Conservation (phyloP, 1,139 yeast genomes). For the Blastobotrys niveus region DNA sequence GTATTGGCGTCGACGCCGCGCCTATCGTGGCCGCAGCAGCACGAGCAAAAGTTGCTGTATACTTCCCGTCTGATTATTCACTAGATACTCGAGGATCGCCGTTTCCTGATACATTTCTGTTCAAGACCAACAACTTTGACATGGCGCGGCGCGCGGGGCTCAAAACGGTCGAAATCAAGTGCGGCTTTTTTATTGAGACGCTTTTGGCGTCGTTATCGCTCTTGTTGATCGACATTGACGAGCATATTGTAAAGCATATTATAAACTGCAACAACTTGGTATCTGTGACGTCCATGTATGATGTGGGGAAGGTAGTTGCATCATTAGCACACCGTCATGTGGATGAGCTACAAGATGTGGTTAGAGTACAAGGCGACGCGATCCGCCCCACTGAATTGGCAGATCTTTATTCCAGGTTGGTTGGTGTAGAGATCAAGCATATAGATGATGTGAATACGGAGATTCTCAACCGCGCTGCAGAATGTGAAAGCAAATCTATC, state of each 20-base stretch:
- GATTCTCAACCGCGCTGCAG: too few species aligned
- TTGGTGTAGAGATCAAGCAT: too few species aligned
- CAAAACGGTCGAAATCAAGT: slow-evolving; percentile 47
- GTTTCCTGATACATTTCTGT: neutral
- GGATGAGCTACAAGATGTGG: slow-evolving; percentile 39
- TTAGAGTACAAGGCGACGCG: slow-evolving; percentile 13
- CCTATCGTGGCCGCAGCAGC: slow-evolving; percentile 37
- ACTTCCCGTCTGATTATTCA: slow-evolving; percentile 62
- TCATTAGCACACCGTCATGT: slow-evolving; percentile 22
- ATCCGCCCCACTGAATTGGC: slow-evolving; percentile 40
- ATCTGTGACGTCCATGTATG: slow-evolving; percentile 38
- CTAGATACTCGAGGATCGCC: slow-evolving; percentile 34
- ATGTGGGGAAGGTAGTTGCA: slow-evolving; percentile 47
- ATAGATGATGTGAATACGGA: too few species aligned
- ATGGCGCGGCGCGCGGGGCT: slow-evolving; percentile 44
- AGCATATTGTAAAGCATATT: neutral
- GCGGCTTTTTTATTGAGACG: slow-evolving; percentile 36
- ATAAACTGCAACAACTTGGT: slow-evolving; percentile 23
- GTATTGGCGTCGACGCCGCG: slow-evolving; percentile 19
- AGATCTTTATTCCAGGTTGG: slow-evolving; percentile 41
- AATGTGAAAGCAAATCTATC: too few species aligned
- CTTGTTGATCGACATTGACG: neutral
- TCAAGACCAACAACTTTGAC: slow-evolving; percentile 25
- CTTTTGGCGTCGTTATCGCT: slow-evolving; percentile 22
- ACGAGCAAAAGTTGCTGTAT: slow-evolving; percentile 45